Conservation (phyloP, 148 eudicot species). For the Rhododendron vialii region DNA sequence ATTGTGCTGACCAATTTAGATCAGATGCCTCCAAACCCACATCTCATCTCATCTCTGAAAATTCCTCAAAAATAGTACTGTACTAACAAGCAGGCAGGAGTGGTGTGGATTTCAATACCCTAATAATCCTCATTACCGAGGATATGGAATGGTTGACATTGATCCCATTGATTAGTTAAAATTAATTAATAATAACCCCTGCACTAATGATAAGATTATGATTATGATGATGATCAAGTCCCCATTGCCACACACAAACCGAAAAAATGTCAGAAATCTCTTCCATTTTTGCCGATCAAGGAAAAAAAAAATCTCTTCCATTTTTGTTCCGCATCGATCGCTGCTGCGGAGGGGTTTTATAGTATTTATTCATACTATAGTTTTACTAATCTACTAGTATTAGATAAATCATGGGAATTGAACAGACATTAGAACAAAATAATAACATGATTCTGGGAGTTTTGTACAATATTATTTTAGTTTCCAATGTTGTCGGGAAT, state of each 20-base stretch:
- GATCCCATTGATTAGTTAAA: conserved; percentile 5
- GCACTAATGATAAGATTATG: conserved; percentile 12
- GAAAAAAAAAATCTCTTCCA: neutral
- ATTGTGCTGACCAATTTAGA: conserved; percentile 3
- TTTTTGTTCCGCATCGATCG: neutral
- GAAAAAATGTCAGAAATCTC: conserved; percentile 14
- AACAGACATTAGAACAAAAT: neutral
- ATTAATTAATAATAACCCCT: conserved; percentile 2
- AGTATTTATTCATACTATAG: neutral
- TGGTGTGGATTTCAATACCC: neutral
- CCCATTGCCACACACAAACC: conserved; percentile 1
- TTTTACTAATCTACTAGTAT: neutral
- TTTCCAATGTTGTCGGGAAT: conserved; percentile 22
- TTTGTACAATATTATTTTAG: conserved; percentile 2
- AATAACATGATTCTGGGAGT: neutral
- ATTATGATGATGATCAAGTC: neutral
- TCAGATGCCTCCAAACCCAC: conserved; percentile 11
- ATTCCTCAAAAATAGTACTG: conserved; percentile 11
- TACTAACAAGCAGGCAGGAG: neutral
- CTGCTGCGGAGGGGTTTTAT: neutral
- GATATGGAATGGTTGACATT: conserved; percentile 18
- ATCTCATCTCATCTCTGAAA: neutral
- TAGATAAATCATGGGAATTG: neutral
- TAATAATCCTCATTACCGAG: conserved; percentile 16
- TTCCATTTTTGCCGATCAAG: conserved; percentile 9